phyloP scores from a whole-genome alignment of 345 rosid genomes.

The Mercurialis annua region DNA sequence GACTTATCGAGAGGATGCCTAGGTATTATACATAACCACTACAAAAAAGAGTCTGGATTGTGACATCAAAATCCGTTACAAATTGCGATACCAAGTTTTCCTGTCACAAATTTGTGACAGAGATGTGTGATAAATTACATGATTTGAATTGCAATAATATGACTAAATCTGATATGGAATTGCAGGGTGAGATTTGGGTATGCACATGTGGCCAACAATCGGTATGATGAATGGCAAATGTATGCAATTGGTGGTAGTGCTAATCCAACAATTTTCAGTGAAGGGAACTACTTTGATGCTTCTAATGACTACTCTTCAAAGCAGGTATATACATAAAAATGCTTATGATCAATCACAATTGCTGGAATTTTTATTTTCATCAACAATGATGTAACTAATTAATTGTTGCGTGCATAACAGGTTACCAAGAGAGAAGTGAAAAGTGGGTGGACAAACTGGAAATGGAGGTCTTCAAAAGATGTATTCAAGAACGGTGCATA shows the following conservation, averaged over 20 bases:
- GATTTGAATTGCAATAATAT: background rate
- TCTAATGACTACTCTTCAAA: conserved; percentile 8
- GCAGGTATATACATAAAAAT: conserved; percentile 2
- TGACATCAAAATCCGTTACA: too few relatives aligned
- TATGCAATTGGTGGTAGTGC: conserved; percentile 29
- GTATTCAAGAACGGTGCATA: conserved; percentile 27
- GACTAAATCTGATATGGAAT: background rate
- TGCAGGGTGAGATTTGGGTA: conserved; percentile 29
- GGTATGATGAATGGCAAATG: conserved; percentile 30
- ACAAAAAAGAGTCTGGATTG: background rate
- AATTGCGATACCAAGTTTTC: too few relatives aligned
- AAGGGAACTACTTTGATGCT: conserved; percentile 27
- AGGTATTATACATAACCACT: conserved; percentile 15
- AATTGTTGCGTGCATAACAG: background rate
- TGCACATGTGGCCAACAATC: conserved; percentile 27
- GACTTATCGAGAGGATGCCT: conserved; percentile 28
- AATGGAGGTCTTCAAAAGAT: conserved; percentile 28
- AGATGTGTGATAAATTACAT: too few relatives aligned
- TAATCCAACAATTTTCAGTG: conserved; percentile 29
- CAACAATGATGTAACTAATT: background rate
- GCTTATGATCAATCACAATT: background rate
- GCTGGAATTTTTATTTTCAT: background rate
- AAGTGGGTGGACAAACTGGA: conserved; percentile 27
- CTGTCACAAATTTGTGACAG: too few relatives aligned
- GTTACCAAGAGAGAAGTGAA: conserved; percentile 21